A percentile compares a stretch with the other conserved stretches of the same genome.
Conservation (phyloP, 1,139 yeast species). For the Yamadazyma kanchanaburiensis region DNA sequence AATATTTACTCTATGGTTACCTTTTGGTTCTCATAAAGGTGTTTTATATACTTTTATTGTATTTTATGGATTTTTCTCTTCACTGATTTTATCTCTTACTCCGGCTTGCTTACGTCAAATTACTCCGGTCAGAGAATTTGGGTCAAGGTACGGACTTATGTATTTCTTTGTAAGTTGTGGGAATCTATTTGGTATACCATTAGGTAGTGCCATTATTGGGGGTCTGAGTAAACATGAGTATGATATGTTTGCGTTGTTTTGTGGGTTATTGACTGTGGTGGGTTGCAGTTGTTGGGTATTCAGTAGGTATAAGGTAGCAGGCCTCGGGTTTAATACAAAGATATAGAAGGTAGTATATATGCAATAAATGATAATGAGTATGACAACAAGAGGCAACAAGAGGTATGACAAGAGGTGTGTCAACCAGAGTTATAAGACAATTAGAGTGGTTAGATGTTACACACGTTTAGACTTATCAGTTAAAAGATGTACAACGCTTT, state of each 20-base stretch:
- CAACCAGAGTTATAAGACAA: too few relatives aligned
- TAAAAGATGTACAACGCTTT: too few relatives aligned
- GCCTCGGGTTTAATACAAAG: constrained; percentile 11
- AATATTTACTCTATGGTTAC: constrained; percentile 35
- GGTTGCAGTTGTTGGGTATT: constrained; percentile 31
- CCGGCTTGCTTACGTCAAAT: constrained; percentile 42
- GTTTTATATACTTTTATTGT: constrained; percentile 25
- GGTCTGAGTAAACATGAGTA: constrained; percentile 28
- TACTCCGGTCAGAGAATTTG: constrained; percentile 31
- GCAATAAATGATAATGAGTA: too few relatives aligned
- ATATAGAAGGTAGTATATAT: background rate
- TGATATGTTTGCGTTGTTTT: constrained; percentile 31
- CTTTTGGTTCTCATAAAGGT: constrained; percentile 31
- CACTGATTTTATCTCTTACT: constrained; percentile 27
- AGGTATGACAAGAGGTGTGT: too few relatives aligned
- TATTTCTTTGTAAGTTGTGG: constrained; percentile 39
- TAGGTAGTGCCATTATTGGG: constrained; percentile 42
- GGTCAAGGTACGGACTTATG: constrained; percentile 40
- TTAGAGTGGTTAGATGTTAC: too few relatives aligned
- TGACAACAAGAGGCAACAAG: too few relatives aligned
- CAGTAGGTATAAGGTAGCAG: constrained; percentile 32
- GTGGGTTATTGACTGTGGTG: constrained; percentile 27
- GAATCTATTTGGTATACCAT: constrained; percentile 40
- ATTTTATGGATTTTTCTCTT: constrained; percentile 30
- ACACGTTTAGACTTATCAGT: too few relatives aligned